Base-by-base conservation (phyloP, 2,329 filamentous ascomycete species). In the Pyricularia sp. region DNA sequence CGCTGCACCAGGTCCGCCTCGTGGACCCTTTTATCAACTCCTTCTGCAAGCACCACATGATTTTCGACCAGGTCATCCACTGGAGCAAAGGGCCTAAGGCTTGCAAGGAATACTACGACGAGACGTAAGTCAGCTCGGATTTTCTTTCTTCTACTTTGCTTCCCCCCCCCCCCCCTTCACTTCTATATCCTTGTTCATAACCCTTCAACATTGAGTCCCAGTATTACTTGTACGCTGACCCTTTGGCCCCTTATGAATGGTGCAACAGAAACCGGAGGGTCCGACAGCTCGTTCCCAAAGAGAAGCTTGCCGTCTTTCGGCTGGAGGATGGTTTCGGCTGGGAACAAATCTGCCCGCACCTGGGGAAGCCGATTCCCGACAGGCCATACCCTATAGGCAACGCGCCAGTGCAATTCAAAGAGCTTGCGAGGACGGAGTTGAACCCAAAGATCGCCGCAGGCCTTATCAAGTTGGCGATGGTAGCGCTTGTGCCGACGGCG, bases 301-400 rank as follows among this genome's bases (percentile, higher is more conserved):
- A 55, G 42, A 55, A 55, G 42, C 42, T 55, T 55, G 42, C 9
- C 42, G 42, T 55, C 4, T 55, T 55, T 55, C 61, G 61, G 61
- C 61, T 64, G 61, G 61, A 64, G 61, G 61, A 64, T 31, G 61
- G 61, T 26, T 64, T 64, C 14, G 61, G 61, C 61, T 64, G 61
- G 61, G 61, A 64, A 31, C 61, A 64, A 31, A 64, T 64, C 61
- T 64, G 61, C 61, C 61, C 61, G 25, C 28, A 9, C 28, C 61
- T 64, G 5, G 61, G 61, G 7, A 26, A 64, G 61, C 25, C 23
- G 12, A 25, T 64, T n/a, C 61, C 61, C 23, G 28, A 7, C 61
- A 31, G 25, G 23, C 61, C 61, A 5, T 64, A 64, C 28, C 61
- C 61, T 20, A 26, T 17, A 64, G 61, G 61, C 23, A 64, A 64